Evolutionary conservation across 208 protist species (phyloP).

Genomic region (Phytomonas sp.): DNA sequence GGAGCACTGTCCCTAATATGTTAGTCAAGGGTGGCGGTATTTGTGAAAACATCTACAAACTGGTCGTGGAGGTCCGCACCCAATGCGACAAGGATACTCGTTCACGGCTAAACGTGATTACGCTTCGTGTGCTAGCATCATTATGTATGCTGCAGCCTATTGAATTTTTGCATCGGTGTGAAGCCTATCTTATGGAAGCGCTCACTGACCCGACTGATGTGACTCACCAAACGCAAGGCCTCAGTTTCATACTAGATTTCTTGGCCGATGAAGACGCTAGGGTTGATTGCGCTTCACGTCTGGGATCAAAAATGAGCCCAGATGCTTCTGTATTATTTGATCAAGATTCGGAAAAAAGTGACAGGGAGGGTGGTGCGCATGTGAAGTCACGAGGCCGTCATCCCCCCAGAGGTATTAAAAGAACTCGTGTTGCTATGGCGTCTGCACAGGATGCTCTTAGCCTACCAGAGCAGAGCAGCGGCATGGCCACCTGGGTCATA

Average conservation of each 20-base stretch:
- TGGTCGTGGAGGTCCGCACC: constrained; percentile 37
- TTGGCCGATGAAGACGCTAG: constrained; percentile 74
- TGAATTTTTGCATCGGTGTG: constrained; percentile 51
- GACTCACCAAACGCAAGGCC: constrained; percentile 42
- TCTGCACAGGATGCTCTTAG: neutral
- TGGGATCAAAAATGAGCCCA: constrained; percentile 5
- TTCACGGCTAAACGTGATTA: constrained; percentile 35
- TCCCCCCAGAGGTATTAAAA: neutral
- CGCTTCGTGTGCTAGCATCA: constrained; percentile 59
- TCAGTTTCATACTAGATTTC: constrained; percentile 79
- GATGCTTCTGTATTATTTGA: neutral
- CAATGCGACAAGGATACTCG: constrained; percentile 14
- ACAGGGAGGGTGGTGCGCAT: neutral
- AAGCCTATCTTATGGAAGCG: constrained; percentile 33
- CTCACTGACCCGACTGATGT: constrained; percentile 23
- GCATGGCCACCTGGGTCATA: constrained; percentile 82
- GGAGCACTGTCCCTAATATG: constrained; percentile 18
- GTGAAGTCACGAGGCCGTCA: constrained; percentile 2
- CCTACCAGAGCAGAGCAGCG: constrained; percentile 64
- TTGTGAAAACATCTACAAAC: constrained; percentile 55
- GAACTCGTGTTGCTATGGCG: neutral
- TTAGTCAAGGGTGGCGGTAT: constrained; percentile 53
- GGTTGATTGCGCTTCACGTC: constrained; percentile 38
- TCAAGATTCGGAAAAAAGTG: neutral
- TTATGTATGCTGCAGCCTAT: constrained; percentile 77